Evolutionary conservation across 495 filamentous ascomycete genomes (phyloP).

Genomic region (Aspergillus mulundensis): DNA sequence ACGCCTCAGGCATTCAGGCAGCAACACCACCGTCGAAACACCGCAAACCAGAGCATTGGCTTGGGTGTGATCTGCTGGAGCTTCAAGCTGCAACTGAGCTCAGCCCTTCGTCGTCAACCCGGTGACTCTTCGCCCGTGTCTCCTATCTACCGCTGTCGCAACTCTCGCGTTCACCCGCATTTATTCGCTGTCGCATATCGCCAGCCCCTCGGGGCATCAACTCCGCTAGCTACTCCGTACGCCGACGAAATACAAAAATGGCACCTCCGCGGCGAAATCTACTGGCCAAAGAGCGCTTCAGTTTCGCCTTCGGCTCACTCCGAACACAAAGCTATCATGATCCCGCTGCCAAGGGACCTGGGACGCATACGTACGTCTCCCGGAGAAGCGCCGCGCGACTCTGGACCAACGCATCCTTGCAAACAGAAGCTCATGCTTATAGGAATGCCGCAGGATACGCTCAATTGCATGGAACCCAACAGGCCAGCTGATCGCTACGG

Average conservation of each 20-base stretch:
- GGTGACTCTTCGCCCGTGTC: neutral
- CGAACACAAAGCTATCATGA: slow-evolving; percentile 64
- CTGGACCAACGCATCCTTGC: neutral
- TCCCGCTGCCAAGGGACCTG: slow-evolving; percentile 45
- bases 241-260: slow-evolving; percentile 32
- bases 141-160: neutral
- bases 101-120: neutral
- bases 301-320: slow-evolving; percentile 49
- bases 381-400: neutral
- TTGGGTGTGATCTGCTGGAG: neutral
- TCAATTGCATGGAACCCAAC: slow-evolving; percentile 87
- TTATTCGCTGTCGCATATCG: neutral
- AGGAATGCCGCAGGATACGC: slow-evolving; percentile 45
- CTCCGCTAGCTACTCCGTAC: slow-evolving; percentile 13
- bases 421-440: slow-evolving; percentile 12
- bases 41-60: neutral
- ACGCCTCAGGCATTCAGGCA: slow-evolving; percentile 19
- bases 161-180: neutral
- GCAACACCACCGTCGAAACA: slow-evolving; percentile 4
- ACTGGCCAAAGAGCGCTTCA: slow-evolving; percentile 60
- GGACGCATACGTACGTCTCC: slow-evolving; percentile 49
- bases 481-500: slow-evolving; percentile 83
- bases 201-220: slow-evolving; percentile 17
- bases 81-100: neutral
- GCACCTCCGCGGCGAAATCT: slow-evolving; percentile 52